These are phyloP conservation scores for Drechslerella coelobrocha DNA, from an alignment of 2,329 filamentous ascomycete species.

Conservation along the genomic window DNA sequence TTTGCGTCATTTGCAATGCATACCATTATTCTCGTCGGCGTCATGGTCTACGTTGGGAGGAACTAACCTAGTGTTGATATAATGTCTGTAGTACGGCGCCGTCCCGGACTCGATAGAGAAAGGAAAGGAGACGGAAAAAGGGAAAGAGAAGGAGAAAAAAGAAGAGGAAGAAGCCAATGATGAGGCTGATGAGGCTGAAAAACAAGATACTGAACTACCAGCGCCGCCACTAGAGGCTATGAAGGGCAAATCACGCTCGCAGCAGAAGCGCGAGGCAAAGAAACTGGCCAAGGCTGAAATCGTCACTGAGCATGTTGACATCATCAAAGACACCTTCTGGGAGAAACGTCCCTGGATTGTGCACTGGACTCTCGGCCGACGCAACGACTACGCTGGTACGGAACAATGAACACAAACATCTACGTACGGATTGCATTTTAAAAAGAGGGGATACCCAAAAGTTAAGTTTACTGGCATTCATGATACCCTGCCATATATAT, in stretches of 20 bases:
- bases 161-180: slow-evolving; percentile 60
- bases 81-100: slow-evolving; percentile 30
- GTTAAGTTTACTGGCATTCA: neutral
- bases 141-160: slow-evolving; percentile 56
- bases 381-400: slow-evolving; percentile 46
- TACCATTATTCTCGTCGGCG: too few relatives aligned
- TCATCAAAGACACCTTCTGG: slow-evolving; percentile 97
- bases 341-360: slow-evolving; percentile 81
- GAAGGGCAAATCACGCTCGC: slow-evolving; percentile 73
- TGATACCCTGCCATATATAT: slow-evolving; percentile 18
- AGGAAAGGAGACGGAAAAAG: slow-evolving; percentile 58
- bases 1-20: slow-evolving; percentile 53
- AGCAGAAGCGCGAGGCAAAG: slow-evolving; percentile 80
- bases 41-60: neutral
- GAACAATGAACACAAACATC: slow-evolving; percentile 12
- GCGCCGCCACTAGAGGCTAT: slow-evolving; percentile 56
- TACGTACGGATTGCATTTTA: neutral
- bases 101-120: slow-evolving; percentile 58
- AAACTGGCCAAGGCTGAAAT: slow-evolving; percentile 79
- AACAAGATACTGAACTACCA: neutral
- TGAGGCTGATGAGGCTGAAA: neutral
- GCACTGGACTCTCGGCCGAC: slow-evolving; percentile 58
- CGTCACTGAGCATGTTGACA: slow-evolving; percentile 83
- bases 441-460: neutral
- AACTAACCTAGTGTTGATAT: slow-evolving; percentile 33